phyloP scores from a whole-genome alignment of 1,139 yeast genomes.

The Dujonia santamariae region DNA sequence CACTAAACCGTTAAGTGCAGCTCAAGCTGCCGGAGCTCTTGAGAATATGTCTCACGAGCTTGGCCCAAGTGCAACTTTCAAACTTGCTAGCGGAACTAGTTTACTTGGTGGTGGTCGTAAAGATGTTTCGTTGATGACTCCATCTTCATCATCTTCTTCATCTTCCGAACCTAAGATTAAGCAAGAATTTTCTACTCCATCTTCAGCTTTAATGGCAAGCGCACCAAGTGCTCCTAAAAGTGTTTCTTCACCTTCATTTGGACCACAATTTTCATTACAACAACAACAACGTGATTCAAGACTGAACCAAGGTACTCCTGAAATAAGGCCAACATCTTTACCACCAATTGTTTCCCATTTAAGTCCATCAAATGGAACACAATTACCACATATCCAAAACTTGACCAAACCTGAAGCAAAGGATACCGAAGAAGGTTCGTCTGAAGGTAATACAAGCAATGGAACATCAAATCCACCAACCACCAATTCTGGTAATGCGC shows the following conservation, averaged over 20 bases:
- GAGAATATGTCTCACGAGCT: conserved; percentile 52
- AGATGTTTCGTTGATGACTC: conserved; percentile 32
- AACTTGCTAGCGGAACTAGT: conserved; percentile 11
- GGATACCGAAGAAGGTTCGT: conserved; percentile 2
- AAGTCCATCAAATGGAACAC: conserved; percentile 10
- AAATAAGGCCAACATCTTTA: conserved; percentile 19
- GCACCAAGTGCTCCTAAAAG: conserved; percentile 20
- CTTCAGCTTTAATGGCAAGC: conserved; percentile 30
- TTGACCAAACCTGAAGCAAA: conserved; percentile 5
- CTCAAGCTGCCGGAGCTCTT: conserved; percentile 59
- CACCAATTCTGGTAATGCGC: conserved; percentile 12
- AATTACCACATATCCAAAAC: conserved; percentile 28
- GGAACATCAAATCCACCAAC: conserved; percentile 12
- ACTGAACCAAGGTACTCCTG: conserved; percentile 10
- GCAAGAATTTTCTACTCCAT: conserved; percentile 29
- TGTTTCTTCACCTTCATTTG: conserved; percentile 39
- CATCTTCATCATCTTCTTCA: conserved; percentile 1
- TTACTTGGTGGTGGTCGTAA: conserved; percentile 2
- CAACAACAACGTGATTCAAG: conserved; percentile 4
- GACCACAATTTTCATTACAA: conserved; percentile 37
- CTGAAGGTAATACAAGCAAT: conserved; percentile 1
- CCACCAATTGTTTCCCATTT: conserved; percentile 32
- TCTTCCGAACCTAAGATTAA: background rate
- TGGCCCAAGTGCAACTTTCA: conserved; percentile 46
- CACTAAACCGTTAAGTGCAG: conserved; percentile 14